These are phyloP conservation scores for Esteya vermicola DNA, from an alignment of 2,329 filamentous ascomycete species.

Conservation along the genomic window DNA sequence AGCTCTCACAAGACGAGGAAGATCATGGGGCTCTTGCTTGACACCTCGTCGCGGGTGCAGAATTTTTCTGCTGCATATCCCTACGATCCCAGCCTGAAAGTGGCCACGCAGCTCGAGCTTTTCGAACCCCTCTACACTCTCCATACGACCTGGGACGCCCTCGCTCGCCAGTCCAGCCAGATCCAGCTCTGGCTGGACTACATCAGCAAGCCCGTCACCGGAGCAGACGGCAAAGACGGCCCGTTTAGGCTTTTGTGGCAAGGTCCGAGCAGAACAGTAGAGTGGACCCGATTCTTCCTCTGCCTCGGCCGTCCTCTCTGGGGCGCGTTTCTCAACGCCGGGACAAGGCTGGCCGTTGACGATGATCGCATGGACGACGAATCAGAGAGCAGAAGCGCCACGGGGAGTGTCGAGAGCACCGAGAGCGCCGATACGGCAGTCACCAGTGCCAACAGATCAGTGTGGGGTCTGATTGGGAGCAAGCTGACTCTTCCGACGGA, in stretches of 20 bases:
- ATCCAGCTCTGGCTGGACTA: background rate
- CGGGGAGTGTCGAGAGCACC: no score
- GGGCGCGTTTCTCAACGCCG: no score
- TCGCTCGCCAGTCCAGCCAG: background rate
- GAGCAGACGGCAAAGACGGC: background rate
- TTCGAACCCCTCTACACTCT: background rate
- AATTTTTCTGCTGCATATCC: background rate
- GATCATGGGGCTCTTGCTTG: conserved; percentile 1
- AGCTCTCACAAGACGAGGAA: background rate
- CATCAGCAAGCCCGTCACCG: no score
- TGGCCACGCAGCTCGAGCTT: background rate
- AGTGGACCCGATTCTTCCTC: conserved; percentile 1
- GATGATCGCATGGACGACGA: no score
- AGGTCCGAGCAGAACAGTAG: background rate
- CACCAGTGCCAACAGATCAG: background rate
- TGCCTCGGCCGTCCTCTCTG: background rate
- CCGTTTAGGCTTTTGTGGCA: background rate
- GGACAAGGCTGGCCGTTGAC: background rate
- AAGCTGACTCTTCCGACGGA: no score
- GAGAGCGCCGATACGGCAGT: no score
- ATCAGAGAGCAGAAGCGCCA: background rate
- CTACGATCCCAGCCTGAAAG: background rate
- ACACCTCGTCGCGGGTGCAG: background rate
- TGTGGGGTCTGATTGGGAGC: background rate
- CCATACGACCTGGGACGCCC: conserved; percentile 1